Base-by-base conservation (phyloP, 805 yeast genomes). In the Sungouiozyma intestinalis region DNA sequence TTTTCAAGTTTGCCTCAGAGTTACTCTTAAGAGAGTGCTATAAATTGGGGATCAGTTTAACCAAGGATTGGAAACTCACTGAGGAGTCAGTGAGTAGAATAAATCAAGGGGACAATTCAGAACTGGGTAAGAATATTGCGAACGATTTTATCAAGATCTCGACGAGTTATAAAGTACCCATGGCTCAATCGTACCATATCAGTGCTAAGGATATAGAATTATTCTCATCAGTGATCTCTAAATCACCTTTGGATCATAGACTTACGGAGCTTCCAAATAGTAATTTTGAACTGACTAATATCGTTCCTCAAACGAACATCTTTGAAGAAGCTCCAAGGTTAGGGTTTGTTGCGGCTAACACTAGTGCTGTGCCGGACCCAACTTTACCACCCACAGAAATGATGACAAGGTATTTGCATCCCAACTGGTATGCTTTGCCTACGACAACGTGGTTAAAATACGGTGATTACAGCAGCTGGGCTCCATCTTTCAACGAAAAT, bases 241-340 rank as follows among this genome's bases (percentile, higher is more conserved):
- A 77, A 52, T 85, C 97, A 0, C 66, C 73, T 16, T 63, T 87
- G 40, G 97, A 92, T 57, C 75, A 79, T 36, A 76, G 95, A 47
- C 79, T 77, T 39, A 75, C 83, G 2, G 64, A 72, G 2, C 71
- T 83, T 3, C 85, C 85, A 8, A 79, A 79, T 24, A 79, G 80
- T 29, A 57, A 57, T 13, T 80, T 84, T 54, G 69, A 72, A 38
- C 57, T 78, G n/a, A 68, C 87, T 27, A 79, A 78, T 46, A 76
- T 85, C 1, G 63, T 85, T 19, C 92, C 95, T 6, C 64, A 54
- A 43, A 43, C 60, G 40, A 48, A 62, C 46, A 40, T 53, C 11
- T 45, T 61, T 32, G 59, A 64, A 13, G 59, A 56, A 14, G 60
- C 75, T 9, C 69, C 70, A 27, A 66, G 62, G 27, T 50, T 75